A percentile compares a stretch with the other conserved stretches of the same genome.
Evolutionary conservation across 805 yeast genomes (phyloP).

Genomic region (Saccharomyces jurei): DNA sequence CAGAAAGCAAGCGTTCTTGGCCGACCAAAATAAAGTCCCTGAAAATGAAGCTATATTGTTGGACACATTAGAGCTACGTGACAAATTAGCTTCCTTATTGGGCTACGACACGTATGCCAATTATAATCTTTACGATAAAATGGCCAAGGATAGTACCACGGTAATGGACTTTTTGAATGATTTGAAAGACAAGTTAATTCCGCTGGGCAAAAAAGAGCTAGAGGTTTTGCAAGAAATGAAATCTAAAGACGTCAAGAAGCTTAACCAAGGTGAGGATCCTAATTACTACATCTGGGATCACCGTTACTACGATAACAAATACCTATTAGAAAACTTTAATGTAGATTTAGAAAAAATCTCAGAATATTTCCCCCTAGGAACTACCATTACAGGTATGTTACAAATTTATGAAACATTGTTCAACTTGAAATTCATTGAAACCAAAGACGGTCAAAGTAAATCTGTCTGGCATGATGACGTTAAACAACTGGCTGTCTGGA

Average conservation of each 20-base stretch:
- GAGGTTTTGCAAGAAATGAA: conserved; percentile 44
- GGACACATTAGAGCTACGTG: conserved; percentile 55
- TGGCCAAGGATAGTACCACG: conserved; percentile 63
- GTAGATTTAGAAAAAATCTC: conserved; percentile 66
- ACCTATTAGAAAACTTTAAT: conserved; percentile 58
- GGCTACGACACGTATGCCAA: conserved; percentile 67
- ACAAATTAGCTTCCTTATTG: conserved; percentile 50
- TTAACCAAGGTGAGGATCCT: conserved; percentile 37
- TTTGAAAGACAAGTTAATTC: conserved; percentile 48
- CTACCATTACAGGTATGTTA: conserved; percentile 62
- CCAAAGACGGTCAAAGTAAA: conserved; percentile 32
- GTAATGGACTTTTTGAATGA: conserved; percentile 59
- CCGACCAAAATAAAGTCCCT: conserved; percentile 60
- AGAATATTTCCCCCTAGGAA: conserved; percentile 70
- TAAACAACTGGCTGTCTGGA: conserved; percentile 64
- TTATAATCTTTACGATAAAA: conserved; percentile 63
- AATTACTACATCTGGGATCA: conserved; percentile 66
- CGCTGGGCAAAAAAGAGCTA: conserved; percentile 51
- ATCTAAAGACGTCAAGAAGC: conserved; percentile 39
- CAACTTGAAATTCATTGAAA: conserved; percentile 56
- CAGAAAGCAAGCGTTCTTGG: conserved; percentile 56
- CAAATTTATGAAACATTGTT: conserved; percentile 61
- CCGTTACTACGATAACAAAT: conserved; percentile 54
- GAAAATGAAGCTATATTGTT: conserved; percentile 54
- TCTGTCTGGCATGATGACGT: conserved; percentile 76